A percentile compares a stretch with the other conserved stretches of the same genome.
phyloP scores from a whole-genome alignment of 805 yeast species.

The Maudiozyma serrabonitensis region DNA sequence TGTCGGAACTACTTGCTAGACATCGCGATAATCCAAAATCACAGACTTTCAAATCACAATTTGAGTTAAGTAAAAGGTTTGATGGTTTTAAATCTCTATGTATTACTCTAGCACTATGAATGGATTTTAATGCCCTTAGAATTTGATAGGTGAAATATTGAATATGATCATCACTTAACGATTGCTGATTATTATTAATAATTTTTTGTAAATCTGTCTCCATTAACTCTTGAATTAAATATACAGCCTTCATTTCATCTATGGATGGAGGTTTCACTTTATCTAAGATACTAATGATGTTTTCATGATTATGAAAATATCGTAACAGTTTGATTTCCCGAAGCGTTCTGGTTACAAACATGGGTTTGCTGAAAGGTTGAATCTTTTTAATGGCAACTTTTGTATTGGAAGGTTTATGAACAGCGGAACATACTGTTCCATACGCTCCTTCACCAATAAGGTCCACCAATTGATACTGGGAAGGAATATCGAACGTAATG shows the following conservation, averaged over 20 bases:
- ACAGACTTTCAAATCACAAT: conserved; percentile 68
- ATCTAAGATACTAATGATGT: conserved; percentile 57
- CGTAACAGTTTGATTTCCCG: conserved; percentile 59
- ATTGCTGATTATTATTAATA: conserved; percentile 35
- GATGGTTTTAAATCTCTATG: conserved; percentile 75
- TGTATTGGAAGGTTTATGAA: conserved; percentile 48
- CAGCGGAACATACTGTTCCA: conserved; percentile 66
- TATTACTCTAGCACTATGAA: conserved; percentile 64
- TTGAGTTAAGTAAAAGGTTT: conserved; percentile 53
- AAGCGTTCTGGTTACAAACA: conserved; percentile 60
- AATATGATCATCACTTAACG: conserved; percentile 54
- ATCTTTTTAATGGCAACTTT: conserved; percentile 72
- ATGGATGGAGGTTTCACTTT: conserved; percentile 53
- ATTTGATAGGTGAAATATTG: conserved; percentile 66
- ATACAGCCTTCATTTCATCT: conserved; percentile 60
- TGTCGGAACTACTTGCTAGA: conserved; percentile 31
- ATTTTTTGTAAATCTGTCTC: conserved; percentile 62
- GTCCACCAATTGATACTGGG: conserved; percentile 48
- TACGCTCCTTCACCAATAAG: conserved; percentile 76
- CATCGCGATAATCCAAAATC: conserved; percentile 70
- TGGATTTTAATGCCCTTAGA: conserved; percentile 56
- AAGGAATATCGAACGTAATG: conserved; percentile 53
- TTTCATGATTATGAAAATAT: conserved; percentile 60
- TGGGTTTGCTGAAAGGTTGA: conserved; percentile 55
- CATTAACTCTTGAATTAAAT: conserved; percentile 69